Conservation (phyloP, 495 filamentous ascomycete genomes). For the Aspergillus sclerotioniger region DNA sequence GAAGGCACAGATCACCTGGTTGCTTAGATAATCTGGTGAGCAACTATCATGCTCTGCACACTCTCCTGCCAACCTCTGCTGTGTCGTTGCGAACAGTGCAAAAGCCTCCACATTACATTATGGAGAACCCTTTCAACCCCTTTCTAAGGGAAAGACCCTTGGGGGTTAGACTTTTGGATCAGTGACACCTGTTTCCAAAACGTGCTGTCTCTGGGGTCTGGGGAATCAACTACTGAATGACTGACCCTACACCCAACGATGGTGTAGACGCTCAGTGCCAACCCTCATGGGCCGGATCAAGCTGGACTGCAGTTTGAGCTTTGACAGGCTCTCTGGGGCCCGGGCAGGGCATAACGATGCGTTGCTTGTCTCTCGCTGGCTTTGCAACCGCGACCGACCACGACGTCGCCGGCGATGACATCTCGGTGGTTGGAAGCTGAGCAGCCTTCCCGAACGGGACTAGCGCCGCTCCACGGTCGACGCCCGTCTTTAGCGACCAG, state of each 20-base stretch:
- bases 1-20: conserved; percentile 17
- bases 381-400: not conserved
- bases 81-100: conserved; percentile 5
- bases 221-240: conserved; percentile 3
- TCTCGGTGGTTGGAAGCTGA: conserved; percentile 19
- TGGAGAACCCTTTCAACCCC: not conserved
- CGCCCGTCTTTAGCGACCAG: conserved; percentile 43
- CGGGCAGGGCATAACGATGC: not conserved
- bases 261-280: conserved; percentile 2
- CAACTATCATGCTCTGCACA: conserved; percentile 19
- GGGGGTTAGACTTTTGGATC: not conserved
- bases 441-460: conserved; percentile 34
- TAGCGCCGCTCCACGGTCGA: conserved; percentile 36
- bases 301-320: not conserved
- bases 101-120: conserved; percentile 14
- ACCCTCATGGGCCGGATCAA: not conserved
- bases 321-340: not conserved
- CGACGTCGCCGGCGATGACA: not conserved
- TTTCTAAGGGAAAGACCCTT: not conserved
- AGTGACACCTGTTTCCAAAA: not conserved
- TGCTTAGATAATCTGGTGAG: conserved; percentile 20
- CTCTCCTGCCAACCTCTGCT: conserved; percentile 13
- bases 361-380: not conserved
- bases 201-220: no score
- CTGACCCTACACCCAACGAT: conserved; percentile 7